A percentile compares a stretch with the other conserved stretches of the same genome.
Conservation (phyloP, 2,329 filamentous ascomycete genomes). For the Corinectria fuckeliana region DNA sequence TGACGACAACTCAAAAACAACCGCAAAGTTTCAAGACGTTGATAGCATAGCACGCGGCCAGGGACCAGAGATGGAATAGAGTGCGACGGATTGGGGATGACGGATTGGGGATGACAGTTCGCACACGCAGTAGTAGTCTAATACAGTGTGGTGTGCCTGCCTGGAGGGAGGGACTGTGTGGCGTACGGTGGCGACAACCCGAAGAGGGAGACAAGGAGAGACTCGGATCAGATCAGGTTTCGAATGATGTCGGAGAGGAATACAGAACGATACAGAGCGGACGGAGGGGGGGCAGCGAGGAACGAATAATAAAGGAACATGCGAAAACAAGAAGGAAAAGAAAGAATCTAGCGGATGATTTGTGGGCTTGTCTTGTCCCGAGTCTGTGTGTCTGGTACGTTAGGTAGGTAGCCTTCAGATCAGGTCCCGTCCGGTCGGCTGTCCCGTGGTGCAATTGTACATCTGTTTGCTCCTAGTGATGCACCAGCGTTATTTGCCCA, state of each 20-base stretch:
- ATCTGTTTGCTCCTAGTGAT: background rate
- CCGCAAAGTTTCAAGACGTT: conserved; percentile 13
- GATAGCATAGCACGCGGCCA: conserved; percentile 31
- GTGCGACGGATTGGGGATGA: conserved; percentile 7
- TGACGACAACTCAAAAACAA: conserved; percentile 45
- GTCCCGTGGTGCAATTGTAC: background rate
- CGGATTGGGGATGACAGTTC: conserved; percentile 1
- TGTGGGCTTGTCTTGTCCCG: background rate
- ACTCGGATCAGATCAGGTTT: background rate
- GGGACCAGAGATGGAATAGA: conserved; percentile 3
- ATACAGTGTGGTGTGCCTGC: background rate
- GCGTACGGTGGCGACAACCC: background rate
- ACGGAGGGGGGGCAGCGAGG: background rate
- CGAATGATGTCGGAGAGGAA: background rate
- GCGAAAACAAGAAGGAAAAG: background rate
- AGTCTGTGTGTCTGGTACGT: background rate
- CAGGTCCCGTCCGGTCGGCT: background rate
- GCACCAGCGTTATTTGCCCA: background rate
- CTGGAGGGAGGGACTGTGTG: background rate
- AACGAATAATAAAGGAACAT: background rate
- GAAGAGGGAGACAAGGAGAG: background rate
- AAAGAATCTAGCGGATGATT: background rate
- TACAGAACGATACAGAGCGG: background rate
- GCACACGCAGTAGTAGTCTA: background rate
- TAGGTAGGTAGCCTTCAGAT: background rate